Evolutionary conservation across 2,329 filamentous ascomycete genomes (phyloP).

Genomic region (Chaetomiaceae sp.): DNA sequence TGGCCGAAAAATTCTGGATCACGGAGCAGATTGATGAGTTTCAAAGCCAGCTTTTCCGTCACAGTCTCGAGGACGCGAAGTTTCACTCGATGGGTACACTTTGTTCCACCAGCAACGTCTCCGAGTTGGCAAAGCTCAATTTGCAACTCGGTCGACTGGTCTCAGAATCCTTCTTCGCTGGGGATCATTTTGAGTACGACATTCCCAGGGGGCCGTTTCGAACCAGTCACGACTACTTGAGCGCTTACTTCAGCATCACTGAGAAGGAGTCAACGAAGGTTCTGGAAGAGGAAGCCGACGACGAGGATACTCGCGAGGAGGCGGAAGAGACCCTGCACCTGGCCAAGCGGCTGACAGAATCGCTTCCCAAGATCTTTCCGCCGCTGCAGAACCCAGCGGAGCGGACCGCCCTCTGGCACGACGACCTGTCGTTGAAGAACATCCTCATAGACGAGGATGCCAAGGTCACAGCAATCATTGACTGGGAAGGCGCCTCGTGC

Average conservation of each 20-base stretch:
- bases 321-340: not conserved
- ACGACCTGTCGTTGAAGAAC: slow-evolving; percentile 33
- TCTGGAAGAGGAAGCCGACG: not conserved
- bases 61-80: slow-evolving; percentile 13
- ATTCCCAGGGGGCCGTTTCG: slow-evolving; percentile 32
- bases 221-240: slow-evolving; percentile 1
- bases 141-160: slow-evolving; percentile 25
- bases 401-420: slow-evolving; percentile 30
- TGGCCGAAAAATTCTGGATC: slow-evolving; percentile 28
- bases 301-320: not conserved
- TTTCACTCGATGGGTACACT: slow-evolving; percentile 24
- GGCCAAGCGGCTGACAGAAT: not conserved
- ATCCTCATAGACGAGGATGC: slow-evolving; percentile 34
- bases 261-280: not conserved
- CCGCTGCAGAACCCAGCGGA: slow-evolving; percentile 19
- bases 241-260: not conserved
- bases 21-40: slow-evolving; percentile 29
- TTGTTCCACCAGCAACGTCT: not conserved
- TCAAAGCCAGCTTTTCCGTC: slow-evolving; percentile 24
- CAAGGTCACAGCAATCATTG: slow-evolving; percentile 31
- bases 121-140: not conserved
- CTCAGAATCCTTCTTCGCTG: slow-evolving; percentile 29
- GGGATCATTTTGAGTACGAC: slow-evolving; percentile 26
- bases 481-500: slow-evolving; percentile 37
- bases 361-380: slow-evolving; percentile 30